A percentile compares a stretch with the other conserved stretches of the same genome.
These are phyloP conservation scores for Nannizziopsis barbatae DNA, from an alignment of 2,329 filamentous ascomycete species.

Conservation along the genomic window DNA sequence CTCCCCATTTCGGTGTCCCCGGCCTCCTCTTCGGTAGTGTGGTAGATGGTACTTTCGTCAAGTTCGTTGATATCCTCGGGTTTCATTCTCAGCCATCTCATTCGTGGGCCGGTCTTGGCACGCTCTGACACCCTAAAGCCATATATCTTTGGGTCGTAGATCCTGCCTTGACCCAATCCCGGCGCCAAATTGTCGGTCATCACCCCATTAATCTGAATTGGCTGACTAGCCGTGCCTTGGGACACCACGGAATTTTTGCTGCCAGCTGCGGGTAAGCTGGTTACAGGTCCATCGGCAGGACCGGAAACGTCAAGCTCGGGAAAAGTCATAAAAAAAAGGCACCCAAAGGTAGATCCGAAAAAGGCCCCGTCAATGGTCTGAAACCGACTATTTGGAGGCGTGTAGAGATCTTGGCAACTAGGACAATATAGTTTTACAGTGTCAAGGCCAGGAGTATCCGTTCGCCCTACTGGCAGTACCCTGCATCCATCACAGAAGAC, in stretches of 20 bases:
- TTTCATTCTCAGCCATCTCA: constrained; percentile 89
- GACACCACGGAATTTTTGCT: constrained; percentile 18
- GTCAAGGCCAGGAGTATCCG: constrained; percentile 89
- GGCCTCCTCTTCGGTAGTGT: constrained; percentile 28
- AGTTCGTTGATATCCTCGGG: constrained; percentile 69
- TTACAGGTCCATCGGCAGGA: constrained; percentile 45
- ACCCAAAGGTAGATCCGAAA: constrained; percentile 94
- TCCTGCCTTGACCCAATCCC: constrained; percentile 65
- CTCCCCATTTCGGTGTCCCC: constrained; percentile 33
- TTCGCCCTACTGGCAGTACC: constrained; percentile 84
- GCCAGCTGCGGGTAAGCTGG: constrained; percentile 15
- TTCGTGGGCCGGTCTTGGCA: constrained; percentile 77
- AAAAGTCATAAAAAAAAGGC: constrained; percentile 96
- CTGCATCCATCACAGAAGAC: constrained; percentile 84
- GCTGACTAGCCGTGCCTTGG: constrained; percentile 31
- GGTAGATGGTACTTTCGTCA: constrained; percentile 52
- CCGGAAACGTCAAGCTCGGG: constrained; percentile 77
- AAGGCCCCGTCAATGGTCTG: constrained; percentile 96
- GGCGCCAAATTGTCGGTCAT: constrained; percentile 78
- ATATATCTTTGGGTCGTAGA: constrained; percentile 94
- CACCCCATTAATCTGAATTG: constrained; percentile 65
- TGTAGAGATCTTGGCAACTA: constrained; percentile 92
- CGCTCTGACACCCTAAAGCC: constrained; percentile 90
- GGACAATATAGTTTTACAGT: constrained; percentile 98
- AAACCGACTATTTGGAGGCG: constrained; percentile 91